phyloP scores from a whole-genome alignment of 2,329 filamentous ascomycete species.

The Lasiodiplodia gonubiensis region DNA sequence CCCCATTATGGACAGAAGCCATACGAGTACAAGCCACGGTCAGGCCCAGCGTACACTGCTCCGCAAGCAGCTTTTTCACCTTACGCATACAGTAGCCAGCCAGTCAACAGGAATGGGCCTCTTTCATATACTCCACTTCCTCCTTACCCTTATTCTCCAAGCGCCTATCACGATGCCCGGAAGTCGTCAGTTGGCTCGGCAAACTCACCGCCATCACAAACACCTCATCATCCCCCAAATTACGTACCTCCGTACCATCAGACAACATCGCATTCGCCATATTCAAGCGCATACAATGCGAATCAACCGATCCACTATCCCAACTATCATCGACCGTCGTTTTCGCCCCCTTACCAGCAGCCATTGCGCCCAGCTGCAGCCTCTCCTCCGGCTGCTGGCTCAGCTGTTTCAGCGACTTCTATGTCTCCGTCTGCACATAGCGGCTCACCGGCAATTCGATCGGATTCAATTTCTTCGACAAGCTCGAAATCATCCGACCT shows the following conservation, averaged over 20 bases:
- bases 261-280: conserved; percentile 13
- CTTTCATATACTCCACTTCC: conserved; percentile 4
- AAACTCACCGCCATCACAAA: background rate
- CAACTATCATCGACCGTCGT: conserved; percentile 22
- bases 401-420: conserved; percentile 2
- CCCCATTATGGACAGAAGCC: conserved; percentile 18
- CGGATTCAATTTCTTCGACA: conserved; percentile 9
- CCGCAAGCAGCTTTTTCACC: background rate
- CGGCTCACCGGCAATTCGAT: conserved; percentile 6
- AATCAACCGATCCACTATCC: conserved; percentile 19
- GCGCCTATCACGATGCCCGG: background rate
- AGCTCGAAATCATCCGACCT: conserved; percentile 18
- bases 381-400: conserved; percentile 1
- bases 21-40: conserved; percentile 28
- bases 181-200: conserved; percentile 11
- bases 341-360: conserved; percentile 6
- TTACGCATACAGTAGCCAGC: conserved; percentile 7
- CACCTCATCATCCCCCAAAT: background rate
- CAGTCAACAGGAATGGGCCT: conserved; percentile 4
- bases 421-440: conserved; percentile 19
- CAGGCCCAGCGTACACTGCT: background rate
- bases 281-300: background rate
- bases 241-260: conserved; percentile 22
- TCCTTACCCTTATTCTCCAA: conserved; percentile 17
- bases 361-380: background rate